Evolutionary conservation across 192 early-diverging fungal species (phyloP).

Genomic region (Funneliformis geosporum): DNA sequence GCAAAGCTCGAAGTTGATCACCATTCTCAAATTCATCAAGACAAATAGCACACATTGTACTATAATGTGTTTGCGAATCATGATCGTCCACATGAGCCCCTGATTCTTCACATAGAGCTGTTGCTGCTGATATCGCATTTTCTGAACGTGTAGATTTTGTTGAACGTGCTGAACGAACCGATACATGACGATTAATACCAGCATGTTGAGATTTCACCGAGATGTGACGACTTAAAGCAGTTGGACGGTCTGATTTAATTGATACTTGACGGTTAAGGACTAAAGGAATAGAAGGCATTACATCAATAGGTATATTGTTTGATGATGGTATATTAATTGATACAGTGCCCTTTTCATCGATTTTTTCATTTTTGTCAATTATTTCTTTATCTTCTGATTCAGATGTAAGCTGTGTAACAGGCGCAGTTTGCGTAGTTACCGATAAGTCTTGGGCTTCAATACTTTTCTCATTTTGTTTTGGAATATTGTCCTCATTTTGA

Average conservation of each 20-base stretch:
- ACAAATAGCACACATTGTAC: conserved; percentile 35
- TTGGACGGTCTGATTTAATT: background rate
- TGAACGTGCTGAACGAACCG: conserved; percentile 4
- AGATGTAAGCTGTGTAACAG: background rate
- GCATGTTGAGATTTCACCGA: background rate
- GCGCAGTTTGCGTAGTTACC: too few species aligned
- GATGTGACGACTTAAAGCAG: background rate
- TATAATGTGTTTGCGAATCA: background rate
- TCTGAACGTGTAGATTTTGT: conserved; percentile 5
- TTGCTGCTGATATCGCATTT: background rate
- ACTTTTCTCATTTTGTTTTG: background rate
- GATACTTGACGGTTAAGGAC: background rate
- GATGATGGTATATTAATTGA: background rate
- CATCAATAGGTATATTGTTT: background rate
- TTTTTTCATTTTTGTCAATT: background rate
- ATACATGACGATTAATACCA: background rate
- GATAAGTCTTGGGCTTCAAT: background rate
- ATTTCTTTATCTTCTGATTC: background rate
- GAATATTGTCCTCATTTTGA: background rate
- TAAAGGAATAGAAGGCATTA: background rate
- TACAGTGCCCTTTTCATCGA: background rate
- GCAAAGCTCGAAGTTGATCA: conserved; percentile 34
- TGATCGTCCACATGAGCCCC: background rate
- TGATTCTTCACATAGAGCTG: background rate
- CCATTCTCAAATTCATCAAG: conserved; percentile 34